Evolutionary conservation across 208 protist genomes (phyloP).

Genomic region (Wallacemonas rigidus): DNA sequence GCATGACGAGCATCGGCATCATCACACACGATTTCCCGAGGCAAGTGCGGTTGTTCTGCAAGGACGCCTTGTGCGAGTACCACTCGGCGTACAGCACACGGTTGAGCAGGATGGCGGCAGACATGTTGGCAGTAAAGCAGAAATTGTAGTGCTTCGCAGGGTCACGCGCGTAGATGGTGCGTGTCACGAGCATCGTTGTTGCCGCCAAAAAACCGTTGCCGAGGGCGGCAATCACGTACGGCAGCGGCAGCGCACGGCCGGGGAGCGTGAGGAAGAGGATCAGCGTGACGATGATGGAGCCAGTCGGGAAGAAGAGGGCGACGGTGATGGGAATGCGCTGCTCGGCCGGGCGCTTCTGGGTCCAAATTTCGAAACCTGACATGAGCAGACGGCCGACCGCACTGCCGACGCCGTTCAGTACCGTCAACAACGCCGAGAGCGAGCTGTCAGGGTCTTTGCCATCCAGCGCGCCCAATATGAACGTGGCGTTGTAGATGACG

Average conservation of each 20-base stretch:
- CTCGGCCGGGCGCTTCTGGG: conserved; percentile 53
- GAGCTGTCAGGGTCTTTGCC: conserved; percentile 27
- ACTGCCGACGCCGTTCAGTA: conserved; percentile 67
- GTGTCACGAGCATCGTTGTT: conserved; percentile 45
- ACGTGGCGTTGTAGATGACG: conserved; percentile 58
- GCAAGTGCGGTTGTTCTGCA: conserved; percentile 42
- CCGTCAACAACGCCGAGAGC: conserved; percentile 54
- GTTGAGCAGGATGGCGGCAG: conserved; percentile 51
- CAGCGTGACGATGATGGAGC: conserved; percentile 36
- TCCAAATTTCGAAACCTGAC: conserved; percentile 55
- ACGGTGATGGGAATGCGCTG: conserved; percentile 63
- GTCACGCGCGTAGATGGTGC: conserved; percentile 71
- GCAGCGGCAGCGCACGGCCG: conserved; percentile 42
- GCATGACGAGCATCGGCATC: conserved; percentile 48
- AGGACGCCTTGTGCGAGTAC: conserved; percentile 61
- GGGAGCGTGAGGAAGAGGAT: conserved; percentile 50
- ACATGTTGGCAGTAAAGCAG: conserved; percentile 38
- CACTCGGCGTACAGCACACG: conserved; percentile 72
- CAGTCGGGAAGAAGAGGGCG: conserved; percentile 41
- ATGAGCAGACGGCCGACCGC: conserved; percentile 63
- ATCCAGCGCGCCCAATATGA: conserved; percentile 50
- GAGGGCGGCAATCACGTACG: conserved; percentile 49
- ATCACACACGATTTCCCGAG: conserved; percentile 46
- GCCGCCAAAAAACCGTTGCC: conserved; percentile 58
- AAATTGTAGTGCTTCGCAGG: conserved; percentile 77